These are phyloP conservation scores for Kodamaea fukazawae DNA, from an alignment of 805 yeast species.

Conservation along the genomic window DNA sequence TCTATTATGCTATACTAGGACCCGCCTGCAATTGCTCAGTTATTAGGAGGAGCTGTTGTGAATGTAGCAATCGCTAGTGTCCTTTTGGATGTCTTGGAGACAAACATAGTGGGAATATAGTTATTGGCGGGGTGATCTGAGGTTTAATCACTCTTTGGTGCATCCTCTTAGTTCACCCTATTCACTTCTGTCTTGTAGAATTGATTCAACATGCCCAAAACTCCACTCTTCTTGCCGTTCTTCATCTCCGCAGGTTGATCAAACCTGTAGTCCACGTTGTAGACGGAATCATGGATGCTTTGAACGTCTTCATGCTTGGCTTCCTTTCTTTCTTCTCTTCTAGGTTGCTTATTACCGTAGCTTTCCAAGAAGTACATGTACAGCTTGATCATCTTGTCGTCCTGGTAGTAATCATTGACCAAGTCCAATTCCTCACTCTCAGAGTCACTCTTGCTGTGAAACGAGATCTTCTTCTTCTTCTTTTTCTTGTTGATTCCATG, in stretches of 20 bases:
- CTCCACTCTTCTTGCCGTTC: constrained; percentile 48
- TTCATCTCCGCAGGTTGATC: constrained; percentile 26
- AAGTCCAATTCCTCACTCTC: constrained; percentile 19
- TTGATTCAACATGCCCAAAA: constrained; percentile 77
- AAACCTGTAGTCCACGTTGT: constrained; percentile 25
- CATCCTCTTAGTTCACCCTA: not conserved
- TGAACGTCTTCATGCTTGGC: constrained; percentile 1
- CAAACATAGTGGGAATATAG: too few species aligned
- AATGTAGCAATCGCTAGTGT: too few species aligned
- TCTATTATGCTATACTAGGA: not conserved
- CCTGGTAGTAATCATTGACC: constrained; percentile 47
- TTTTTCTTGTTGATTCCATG: constrained; percentile 22
- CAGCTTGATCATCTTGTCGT: constrained; percentile 89
- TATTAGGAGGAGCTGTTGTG: too few species aligned
- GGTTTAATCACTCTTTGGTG: too few species aligned
- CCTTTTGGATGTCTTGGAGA: too few species aligned
- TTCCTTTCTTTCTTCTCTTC: constrained; percentile 2
- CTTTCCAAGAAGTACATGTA: constrained; percentile 85
- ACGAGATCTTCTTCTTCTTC: constrained; percentile 13
- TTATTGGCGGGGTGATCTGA: too few species aligned
- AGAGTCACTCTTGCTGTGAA: constrained; percentile 12
- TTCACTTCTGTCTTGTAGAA: constrained; percentile 53
- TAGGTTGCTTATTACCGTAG: constrained; percentile 41
- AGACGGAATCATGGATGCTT: constrained; percentile 24
- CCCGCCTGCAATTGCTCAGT: not conserved